Conservation (phyloP, 352 stramenopile genomes). For the Pythium insidiosum region DNA sequence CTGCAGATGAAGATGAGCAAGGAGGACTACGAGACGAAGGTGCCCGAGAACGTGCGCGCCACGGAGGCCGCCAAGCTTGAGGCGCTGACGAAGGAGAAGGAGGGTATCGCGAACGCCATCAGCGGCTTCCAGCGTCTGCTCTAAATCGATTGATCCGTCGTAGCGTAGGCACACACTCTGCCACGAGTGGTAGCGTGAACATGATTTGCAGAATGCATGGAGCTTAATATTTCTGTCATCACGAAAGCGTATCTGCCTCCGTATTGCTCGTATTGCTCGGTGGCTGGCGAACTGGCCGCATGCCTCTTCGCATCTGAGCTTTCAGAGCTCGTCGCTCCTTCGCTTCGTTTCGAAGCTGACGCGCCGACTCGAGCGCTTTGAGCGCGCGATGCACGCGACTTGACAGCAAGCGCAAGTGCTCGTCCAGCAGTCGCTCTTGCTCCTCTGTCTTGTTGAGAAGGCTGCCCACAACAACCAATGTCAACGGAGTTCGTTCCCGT, state of each 20-base stretch:
- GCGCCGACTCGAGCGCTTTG: slow-evolving; percentile 26
- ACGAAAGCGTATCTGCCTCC: no score
- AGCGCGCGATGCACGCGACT: slow-evolving; percentile 24
- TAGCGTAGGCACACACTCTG: not conserved
- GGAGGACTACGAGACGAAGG: slow-evolving; percentile 75
- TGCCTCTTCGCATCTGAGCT: no score
- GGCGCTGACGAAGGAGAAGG: slow-evolving; percentile 73
- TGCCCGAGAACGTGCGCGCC: slow-evolving; percentile 72
- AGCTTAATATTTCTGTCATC: no score
- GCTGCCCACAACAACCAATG: slow-evolving; percentile 10
- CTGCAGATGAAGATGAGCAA: slow-evolving; percentile 76
- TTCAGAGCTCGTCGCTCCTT: no score
- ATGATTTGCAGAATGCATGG: slow-evolving; percentile 1
- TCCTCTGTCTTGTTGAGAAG: slow-evolving; percentile 29
- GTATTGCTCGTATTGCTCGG: no score
- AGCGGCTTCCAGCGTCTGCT: slow-evolving; percentile 70
- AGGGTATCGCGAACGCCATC: slow-evolving; percentile 71
- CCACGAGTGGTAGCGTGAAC: slow-evolving; percentile 1
- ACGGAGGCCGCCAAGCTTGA: slow-evolving; percentile 72
- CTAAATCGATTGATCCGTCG: no score
- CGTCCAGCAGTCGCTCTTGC: slow-evolving; percentile 33
- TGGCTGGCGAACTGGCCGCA: no score
- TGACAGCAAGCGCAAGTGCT: slow-evolving; percentile 25
- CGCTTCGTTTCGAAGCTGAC: slow-evolving; percentile 22
- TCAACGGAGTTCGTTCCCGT: no score